Base-by-base conservation (phyloP, 805 yeast genomes). In the Brettanomyces anomalus region DNA sequence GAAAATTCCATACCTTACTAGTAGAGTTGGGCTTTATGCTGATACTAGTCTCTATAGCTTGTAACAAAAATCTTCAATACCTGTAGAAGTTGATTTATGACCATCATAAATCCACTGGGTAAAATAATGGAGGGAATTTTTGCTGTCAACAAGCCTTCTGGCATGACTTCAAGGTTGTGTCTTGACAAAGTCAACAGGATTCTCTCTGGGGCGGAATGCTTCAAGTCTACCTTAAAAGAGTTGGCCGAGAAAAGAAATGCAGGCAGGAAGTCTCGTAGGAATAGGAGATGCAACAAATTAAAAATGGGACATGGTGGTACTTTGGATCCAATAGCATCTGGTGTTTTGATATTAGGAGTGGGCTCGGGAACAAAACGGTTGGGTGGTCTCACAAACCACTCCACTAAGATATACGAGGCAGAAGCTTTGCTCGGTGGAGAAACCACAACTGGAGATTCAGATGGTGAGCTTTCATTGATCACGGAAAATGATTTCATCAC, bases 251-350 rank as follows among this genome's bases (percentile, higher is more conserved):
- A 65, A 19, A 69, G 75, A 46, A 64, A 68, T 28, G 57, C 64
- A 28, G 60, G 68, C 41, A 70, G 73, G 46, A 71, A 75, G 42
- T 74, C 75, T 45, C 68, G 69, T 28, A 66, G 74, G 4, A 80
- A 79, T 52, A 79, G 89, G 30, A 39, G 37, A 6, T 46, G 49
- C 2, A 49, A 35, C 6, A 51, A 49, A 39, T 36, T 51, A 5
- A 93, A 93, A 56, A 82, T 90, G 70, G 99, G 99, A 1, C 99
- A 93, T 61, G 99, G 98, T 16, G 99, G 99, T 8, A 93, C 99
- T 0, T 67, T 93, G 33, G 99, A 93, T 56, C 97, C 97, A 0
- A 64, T 85, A 36, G 99, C 99, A 0, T 79, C 88, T n/a, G 99
- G 99, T 10, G 89, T 90, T 1, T 61, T 85, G 35, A 90, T 94